phyloP scores from a whole-genome alignment of 129 eudicot genomes.

The Scalesia atractyloides region DNA sequence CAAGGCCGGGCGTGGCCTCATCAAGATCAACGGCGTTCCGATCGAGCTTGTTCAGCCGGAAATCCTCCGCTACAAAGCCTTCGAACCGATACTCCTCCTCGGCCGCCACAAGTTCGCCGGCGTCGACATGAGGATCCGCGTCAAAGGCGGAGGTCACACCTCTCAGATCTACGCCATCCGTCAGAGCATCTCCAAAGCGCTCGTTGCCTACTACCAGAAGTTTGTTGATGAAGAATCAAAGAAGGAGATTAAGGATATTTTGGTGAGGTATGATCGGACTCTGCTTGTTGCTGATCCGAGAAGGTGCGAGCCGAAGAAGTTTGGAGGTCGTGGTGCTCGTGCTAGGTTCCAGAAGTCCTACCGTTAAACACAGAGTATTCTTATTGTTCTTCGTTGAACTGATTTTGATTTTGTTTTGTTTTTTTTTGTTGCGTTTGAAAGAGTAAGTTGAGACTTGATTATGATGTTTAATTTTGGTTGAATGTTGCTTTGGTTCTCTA shows the following conservation, averaged over 20 bases:
- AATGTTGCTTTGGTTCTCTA: slow-evolving; percentile 13
- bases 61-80: slow-evolving; percentile 43
- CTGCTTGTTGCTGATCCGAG: slow-evolving; percentile 46
- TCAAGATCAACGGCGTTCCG: slow-evolving; percentile 41
- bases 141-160: slow-evolving; percentile 46
- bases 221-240: slow-evolving; percentile 74
- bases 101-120: slow-evolving; percentile 38
- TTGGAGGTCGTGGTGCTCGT: slow-evolving; percentile 50
- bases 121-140: slow-evolving; percentile 48
- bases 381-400: slow-evolving; percentile 9
- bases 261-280: slow-evolving; percentile 77
- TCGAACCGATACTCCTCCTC: slow-evolving; percentile 40
- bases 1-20: slow-evolving; percentile 42
- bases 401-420: slow-evolving; percentile 10
- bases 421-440: not conserved
- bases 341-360: slow-evolving; percentile 41
- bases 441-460: slow-evolving; percentile 20
- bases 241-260: slow-evolving; percentile 85
- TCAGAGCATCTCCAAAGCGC: slow-evolving; percentile 37
- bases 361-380: slow-evolving; percentile 30
- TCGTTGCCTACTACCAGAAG: slow-evolving; percentile 52
- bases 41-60: slow-evolving; percentile 43
- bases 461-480: slow-evolving; percentile 20
- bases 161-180: slow-evolving; percentile 44
- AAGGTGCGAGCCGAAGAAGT: slow-evolving; percentile 48